Evolutionary conservation across 768 basidiomycete genomes (phyloP), one percentile per base, ranked within the genome.

Genomic region (Leccinum obscurum): DNA sequence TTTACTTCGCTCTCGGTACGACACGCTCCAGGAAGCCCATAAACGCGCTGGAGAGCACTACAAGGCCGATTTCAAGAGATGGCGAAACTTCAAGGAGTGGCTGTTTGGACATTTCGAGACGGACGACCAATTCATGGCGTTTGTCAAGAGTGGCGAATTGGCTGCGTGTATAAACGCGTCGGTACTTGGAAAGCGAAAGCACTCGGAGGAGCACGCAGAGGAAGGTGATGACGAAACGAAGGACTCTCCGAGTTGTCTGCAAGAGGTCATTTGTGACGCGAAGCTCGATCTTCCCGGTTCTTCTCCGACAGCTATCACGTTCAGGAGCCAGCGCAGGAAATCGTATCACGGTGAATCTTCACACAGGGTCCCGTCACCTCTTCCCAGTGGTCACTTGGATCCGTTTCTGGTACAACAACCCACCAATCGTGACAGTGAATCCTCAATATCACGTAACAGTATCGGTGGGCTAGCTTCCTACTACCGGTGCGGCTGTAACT

Each of bases 21-120:
- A 84, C 44, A 75, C 74, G 1, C 73, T 89, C 1, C 61, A 72
- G 6, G 72, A 75, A 41, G 73, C 77, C 30, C 80, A 80, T 56
- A 76, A 78, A 54, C 77, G 81, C 1, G 80, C 80, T 13, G 77
- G 77, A 11, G 75, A 70, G 22, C 79, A 78, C 20, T 84, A 84
- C 70, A 78, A 81, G 60, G 59, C 62, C 20, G 83, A 88, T 67
- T 85, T 80, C 71, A 79, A 79, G 68, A 81, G 77, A 59, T 88
- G 84, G 83, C 72, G 72, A 48, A 66, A 65, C 15, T 77, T 83
- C 64, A 79, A 79, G 54, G 62, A 70, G 30, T 84, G 78, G 80
- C 63, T 83, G 5, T 76, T 76, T 52, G 66, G 62, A 34, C 74
- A 80, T 41, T 65, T 76, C 14, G 70, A 67, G 17, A 60, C 70